Conservation (phyloP, 2,329 filamentous ascomycete species). For the Calycina herbarum region DNA sequence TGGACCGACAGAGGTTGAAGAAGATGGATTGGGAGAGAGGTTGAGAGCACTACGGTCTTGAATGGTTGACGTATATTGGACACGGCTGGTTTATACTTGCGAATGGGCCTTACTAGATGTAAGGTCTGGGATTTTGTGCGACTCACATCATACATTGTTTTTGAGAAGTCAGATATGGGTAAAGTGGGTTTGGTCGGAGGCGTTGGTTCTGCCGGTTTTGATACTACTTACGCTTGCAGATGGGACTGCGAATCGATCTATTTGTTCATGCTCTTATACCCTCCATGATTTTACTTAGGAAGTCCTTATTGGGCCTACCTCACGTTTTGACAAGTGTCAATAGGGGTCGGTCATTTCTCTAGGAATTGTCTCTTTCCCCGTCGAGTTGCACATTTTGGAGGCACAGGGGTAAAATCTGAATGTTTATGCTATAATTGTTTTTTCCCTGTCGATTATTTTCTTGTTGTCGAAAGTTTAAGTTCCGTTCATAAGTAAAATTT, state of each 20-base stretch:
- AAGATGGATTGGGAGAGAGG: slow-evolving; percentile 68
- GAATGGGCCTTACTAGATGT: background rate
- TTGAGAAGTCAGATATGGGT: slow-evolving; percentile 3
- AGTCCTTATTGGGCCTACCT: too few relatives aligned
- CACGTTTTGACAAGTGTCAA: background rate
- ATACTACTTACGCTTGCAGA: slow-evolving; percentile 4
- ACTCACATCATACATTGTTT: slow-evolving; percentile 3
- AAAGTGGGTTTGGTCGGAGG: background rate
- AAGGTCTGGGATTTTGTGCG: background rate
- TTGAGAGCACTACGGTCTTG: slow-evolving; percentile 51
- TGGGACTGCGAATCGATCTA: slow-evolving; percentile 6
- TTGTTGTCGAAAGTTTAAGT: background rate
- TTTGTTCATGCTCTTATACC: background rate
- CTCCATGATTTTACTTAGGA: background rate
- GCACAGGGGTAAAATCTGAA: too few relatives aligned
- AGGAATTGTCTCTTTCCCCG: too few relatives aligned
- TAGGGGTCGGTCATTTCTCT: background rate
- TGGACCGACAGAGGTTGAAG: slow-evolving; percentile 74
- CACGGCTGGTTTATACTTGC: background rate
- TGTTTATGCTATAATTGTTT: too few relatives aligned
- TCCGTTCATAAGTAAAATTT: background rate
- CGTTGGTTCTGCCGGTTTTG: slow-evolving; percentile 7
- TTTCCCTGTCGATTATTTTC: too few relatives aligned
- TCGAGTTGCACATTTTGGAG: too few relatives aligned
- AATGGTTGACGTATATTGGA: slow-evolving; percentile 4